Conservation (phyloP, 805 yeast species). For the Candida andamanensis region DNA sequence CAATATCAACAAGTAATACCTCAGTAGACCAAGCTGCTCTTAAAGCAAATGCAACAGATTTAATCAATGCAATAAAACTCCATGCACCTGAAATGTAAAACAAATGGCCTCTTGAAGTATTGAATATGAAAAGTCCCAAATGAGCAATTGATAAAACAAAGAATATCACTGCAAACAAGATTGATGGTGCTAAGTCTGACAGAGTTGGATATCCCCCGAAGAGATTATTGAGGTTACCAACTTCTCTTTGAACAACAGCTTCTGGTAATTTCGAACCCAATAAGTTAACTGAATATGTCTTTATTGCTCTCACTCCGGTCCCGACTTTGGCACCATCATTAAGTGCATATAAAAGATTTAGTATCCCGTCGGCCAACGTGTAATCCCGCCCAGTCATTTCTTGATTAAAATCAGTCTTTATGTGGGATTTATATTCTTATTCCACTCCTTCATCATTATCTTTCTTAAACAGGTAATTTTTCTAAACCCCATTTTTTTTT, state of each 20-base stretch:
- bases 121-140: conserved; percentile 42
- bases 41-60: conserved; percentile 54
- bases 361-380: conserved; percentile 19
- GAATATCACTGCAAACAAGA: conserved; percentile 51
- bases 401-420: no score
- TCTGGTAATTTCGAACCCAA: conserved; percentile 37
- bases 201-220: conserved; percentile 61
- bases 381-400: conserved; percentile 7
- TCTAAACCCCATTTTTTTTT: no score
- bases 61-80: conserved; percentile 44
- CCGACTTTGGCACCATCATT: conserved; percentile 23
- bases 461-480: no score
- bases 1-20: conserved; percentile 39
- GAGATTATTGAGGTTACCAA: conserved; percentile 41
- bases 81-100: conserved; percentile 52
- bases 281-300: conserved; percentile 21
- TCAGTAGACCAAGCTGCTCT: conserved; percentile 56
- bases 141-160: conserved; percentile 43
- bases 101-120: conserved; percentile 52
- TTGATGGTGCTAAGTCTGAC: conserved; percentile 54
- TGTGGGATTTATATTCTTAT: no score
- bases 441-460: no score
- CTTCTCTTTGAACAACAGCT: conserved; percentile 29
- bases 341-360: conserved; percentile 17
- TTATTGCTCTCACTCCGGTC: conserved; percentile 19